Evolutionary conservation across 2,329 filamentous ascomycete species (phyloP), one percentile per base, ranked within the genome.

Genomic region (Aspergillus candidus): DNA sequence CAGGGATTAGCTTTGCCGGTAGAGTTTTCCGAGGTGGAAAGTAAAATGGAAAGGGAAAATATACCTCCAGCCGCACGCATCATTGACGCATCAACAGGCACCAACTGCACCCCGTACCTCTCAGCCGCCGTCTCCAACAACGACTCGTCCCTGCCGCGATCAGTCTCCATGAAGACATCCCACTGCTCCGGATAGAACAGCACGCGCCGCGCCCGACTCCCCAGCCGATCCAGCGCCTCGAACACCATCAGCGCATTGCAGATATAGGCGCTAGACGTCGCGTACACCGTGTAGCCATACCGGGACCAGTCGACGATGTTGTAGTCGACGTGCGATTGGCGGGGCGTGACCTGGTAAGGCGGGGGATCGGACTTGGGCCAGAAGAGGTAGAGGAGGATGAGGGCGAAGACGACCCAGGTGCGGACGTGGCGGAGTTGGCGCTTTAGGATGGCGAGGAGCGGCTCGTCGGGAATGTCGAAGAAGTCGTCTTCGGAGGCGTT

Each of bases 61-160:
- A 43, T 31, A 63, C 59, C 56, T 36, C 51, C 46, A 12, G 49
- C 58, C 39, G 46, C 56, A 49, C 51, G 60, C 39, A 59, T 54
- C 37, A 54, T 59, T 35, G 65, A 62, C 6, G 74, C 61, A 41
- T 68, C 57, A 33, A 76, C 65, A 11, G 76, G 74, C 40, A 72
- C 61, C 35, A 79, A 56, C 43, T 73, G 68, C 30, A 73, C 76
- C 7, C 72, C 68, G 59, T 76, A 79, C 14, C 64, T 57, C 41
- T 73, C 67, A 49, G 67, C 64, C 15, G 77, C 77, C 52, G 74
- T 48, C 5, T 68, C 53, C 11, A 79, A 58, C 47, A 79, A 56
- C 49, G 74, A 71, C 45, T 71, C 72, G 32, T 61, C 55, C 12
- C 65, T 60, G 47, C 65, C 62, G 29, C 44, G 47, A 12, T 54